Evolutionary conservation across 2,329 filamentous ascomycete genomes (phyloP), one percentile per base, ranked within the genome.

Genomic region (Xylariaceae sp.): DNA sequence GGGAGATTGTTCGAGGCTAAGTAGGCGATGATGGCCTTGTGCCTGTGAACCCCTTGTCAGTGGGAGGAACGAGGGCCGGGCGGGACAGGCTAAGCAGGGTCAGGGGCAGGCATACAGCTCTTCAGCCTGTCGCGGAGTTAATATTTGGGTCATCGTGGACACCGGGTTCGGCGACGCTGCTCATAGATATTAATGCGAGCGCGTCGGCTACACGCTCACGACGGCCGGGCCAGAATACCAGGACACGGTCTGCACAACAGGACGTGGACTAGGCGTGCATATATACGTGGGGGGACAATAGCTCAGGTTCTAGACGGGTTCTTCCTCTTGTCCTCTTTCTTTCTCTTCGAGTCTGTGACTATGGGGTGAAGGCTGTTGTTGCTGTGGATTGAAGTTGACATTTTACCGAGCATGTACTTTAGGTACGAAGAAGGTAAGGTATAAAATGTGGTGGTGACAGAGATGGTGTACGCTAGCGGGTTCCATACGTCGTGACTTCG

Each of bases 1-100:
- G 84, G 76, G 49, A 94, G 83, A 71, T 87, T 88, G 72, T 84
- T 87, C 37, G 89, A 86, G 47, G 85, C 81, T 15, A 96, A 81
- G 73, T 97, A 97, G 67, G 92, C 91, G 72, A 96, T 88, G 67
- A 97, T 91, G 63, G 92, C 90, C 78, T 96, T 96, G 81, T 97
- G 90, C 35, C 68, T 70, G n/a, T 10, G 15, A 35, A 48, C 10
- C 55, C 11, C 42, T 50, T 59, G 23, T 56, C 51, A 61, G 51
- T 51, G 23, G 15, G 44, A 37, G 30, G 44, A 30, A n/a, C 3
- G 18, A 39, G 35, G 11, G 35, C 17, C 30, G 51, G 52, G 57
- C 23, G n/a, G 10, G 37, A 42, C 18, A 13, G 56, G 15, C 47
- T 11, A 50, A 34, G 44, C 9, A 45, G 13, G 42, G 13, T 15